Evolutionary conservation across 371 early-diverging fungal species (phyloP).

Genomic region (Mucor saturninus): DNA sequence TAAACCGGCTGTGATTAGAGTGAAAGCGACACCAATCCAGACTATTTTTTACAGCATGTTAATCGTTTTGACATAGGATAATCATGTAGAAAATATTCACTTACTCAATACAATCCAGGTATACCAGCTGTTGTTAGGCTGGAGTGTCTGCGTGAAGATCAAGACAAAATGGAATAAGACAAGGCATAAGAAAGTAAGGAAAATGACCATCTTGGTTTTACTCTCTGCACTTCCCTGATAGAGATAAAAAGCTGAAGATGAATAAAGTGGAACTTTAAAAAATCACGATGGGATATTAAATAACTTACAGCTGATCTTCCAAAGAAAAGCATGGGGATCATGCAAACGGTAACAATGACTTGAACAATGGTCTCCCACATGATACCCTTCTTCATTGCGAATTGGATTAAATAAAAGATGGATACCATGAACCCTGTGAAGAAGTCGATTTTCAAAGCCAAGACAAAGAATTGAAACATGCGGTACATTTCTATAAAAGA

Average conservation of each 20-base stretch:
- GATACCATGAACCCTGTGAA: slow-evolving; percentile 53
- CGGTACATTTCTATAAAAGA: slow-evolving; percentile 48
- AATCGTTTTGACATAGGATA: not conserved
- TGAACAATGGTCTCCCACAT: slow-evolving; percentile 41
- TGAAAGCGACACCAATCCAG: slow-evolving; percentile 38
- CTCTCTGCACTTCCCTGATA: slow-evolving; percentile 34
- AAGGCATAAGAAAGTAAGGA: slow-evolving; percentile 27
- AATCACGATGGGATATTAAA: not conserved
- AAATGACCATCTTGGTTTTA: slow-evolving; percentile 28
- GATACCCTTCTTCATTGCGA: slow-evolving; percentile 25
- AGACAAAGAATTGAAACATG: slow-evolving; percentile 53
- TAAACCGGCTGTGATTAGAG: slow-evolving; percentile 28
- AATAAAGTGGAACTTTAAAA: not conserved
- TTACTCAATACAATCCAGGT: slow-evolving; percentile 41
- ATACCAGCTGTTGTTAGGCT: slow-evolving; percentile 39
- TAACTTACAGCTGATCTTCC: slow-evolving; percentile 41
- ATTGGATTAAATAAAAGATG: slow-evolving; percentile 52
- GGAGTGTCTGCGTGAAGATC: slow-evolving; percentile 34
- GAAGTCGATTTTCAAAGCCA: slow-evolving; percentile 52
- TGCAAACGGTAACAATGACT: slow-evolving; percentile 42
- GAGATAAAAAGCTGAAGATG: no score
- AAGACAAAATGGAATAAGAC: slow-evolving; percentile 33
- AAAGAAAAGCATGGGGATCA: slow-evolving; percentile 51
- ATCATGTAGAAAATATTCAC: not conserved
- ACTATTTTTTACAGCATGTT: slow-evolving; percentile 19